Evolutionary conservation across 495 filamentous ascomycete genomes (phyloP).

Genomic region (Penicillium crystallinum): DNA sequence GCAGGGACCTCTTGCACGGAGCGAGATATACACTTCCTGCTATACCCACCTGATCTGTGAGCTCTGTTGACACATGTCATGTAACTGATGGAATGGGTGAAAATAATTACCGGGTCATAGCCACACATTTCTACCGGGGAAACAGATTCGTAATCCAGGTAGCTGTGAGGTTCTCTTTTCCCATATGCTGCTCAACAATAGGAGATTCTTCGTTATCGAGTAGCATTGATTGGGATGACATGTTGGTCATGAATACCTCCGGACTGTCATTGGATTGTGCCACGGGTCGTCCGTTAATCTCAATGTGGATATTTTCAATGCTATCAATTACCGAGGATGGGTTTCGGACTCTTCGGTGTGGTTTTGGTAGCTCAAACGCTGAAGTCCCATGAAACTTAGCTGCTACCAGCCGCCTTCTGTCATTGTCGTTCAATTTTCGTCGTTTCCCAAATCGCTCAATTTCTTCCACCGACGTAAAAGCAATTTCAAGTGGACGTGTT

Average conservation of each 20-base stretch:
- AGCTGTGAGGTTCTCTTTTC: neutral
- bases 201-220: conserved; percentile 20
- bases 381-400: neutral
- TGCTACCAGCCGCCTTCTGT: conserved; percentile 24
- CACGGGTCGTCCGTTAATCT: conserved; percentile 21
- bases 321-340: conserved; percentile 6
- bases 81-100: neutral
- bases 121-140: neutral
- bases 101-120: neutral
- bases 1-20: too few species aligned
- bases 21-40: too few species aligned
- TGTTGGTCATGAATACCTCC: neutral
- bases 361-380: neutral
- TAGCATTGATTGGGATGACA: conserved; percentile 36
- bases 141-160: conserved; percentile 3
- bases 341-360: neutral
- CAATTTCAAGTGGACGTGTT: conserved; percentile 30
- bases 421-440: conserved; percentile 30
- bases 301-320: conserved; percentile 22
- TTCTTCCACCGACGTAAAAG: conserved; percentile 27
- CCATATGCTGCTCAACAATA: neutral
- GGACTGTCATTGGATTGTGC: neutral
- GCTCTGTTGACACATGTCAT: too few species aligned
- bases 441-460: conserved; percentile 34
- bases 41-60: neutral